Evolutionary conservation across 305 asterid species (phyloP).

Genomic region (Fraxinus angustifolia): DNA sequence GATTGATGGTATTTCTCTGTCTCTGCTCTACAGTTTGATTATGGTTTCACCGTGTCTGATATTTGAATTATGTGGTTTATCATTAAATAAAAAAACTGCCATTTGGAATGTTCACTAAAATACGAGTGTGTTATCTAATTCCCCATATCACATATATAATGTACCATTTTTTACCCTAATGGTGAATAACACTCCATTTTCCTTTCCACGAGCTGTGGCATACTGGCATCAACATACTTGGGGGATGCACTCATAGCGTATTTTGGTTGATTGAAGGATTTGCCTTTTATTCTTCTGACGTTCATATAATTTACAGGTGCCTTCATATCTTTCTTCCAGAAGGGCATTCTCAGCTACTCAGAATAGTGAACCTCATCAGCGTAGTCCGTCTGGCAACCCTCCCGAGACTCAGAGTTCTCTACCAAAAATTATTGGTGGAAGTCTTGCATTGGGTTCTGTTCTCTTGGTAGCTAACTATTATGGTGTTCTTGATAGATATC

Average conservation of each 20-base stretch:
- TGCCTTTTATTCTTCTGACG: constrained; percentile 7
- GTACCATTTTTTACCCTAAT: neutral
- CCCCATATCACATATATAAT: neutral
- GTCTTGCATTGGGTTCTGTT: constrained; percentile 67
- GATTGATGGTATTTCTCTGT: neutral
- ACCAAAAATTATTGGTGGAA: constrained; percentile 59
- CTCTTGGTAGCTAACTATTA: constrained; percentile 63
- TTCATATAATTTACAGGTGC: constrained; percentile 52
- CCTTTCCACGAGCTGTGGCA: neutral
- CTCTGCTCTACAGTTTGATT: neutral
- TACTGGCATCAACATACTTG: neutral
- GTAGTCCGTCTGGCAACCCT: constrained; percentile 38
- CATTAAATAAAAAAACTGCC: neutral
- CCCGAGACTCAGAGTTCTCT: constrained; percentile 46
- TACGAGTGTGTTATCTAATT: neutral
- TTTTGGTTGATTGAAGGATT: constrained; percentile 4
- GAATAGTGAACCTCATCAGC: constrained; percentile 42
- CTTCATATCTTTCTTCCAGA: constrained; percentile 82
- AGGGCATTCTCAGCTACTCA: constrained; percentile 49
- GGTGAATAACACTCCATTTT: neutral
- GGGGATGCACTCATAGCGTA: neutral
- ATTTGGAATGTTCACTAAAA: neutral
- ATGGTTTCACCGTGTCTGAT: neutral
- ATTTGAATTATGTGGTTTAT: neutral
- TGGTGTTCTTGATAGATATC: constrained; percentile 57